Percentiles rank a stretch among this genome's conserved stretches.
phyloP scores from a whole-genome alignment of 2,329 filamentous ascomycete species.

The Alternaria consortialis region DNA sequence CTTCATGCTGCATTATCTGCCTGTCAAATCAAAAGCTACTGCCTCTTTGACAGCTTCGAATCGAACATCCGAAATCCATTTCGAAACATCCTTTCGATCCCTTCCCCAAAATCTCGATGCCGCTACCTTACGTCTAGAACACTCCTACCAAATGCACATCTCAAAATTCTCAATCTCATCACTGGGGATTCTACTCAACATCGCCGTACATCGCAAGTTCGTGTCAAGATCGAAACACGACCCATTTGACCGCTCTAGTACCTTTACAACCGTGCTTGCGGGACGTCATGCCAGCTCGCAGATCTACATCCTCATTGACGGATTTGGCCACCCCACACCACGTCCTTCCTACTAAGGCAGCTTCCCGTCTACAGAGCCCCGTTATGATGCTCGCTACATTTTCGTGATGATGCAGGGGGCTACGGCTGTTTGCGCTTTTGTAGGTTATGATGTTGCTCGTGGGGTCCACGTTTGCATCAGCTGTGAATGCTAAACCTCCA shows the following conservation, averaged over 20 bases:
- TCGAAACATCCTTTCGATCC: conserved; percentile 3
- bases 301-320: conserved; percentile 19
- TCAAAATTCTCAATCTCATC: background rate
- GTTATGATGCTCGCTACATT: background rate
- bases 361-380: background rate
- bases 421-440: conserved; percentile 5
- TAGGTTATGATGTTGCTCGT: conserved; percentile 11
- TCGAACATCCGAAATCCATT: background rate
- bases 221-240: background rate
- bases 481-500: conserved; percentile 4
- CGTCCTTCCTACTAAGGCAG: background rate
- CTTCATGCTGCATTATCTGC: conserved; percentile 2
- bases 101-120: conserved; percentile 11
- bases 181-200: background rate
- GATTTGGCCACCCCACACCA: conserved; percentile 10
- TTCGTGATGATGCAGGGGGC: background rate
- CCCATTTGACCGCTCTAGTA: conserved; percentile 8
- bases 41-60: background rate
- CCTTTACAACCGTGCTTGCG: conserved; percentile 6
- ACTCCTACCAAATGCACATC: background rate
- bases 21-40: background rate
- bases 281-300: conserved; percentile 24
- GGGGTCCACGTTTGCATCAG: background rate
- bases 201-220: background rate
- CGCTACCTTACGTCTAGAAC: conserved; percentile 14